Base-by-base conservation (phyloP, 2,329 filamentous ascomycete genomes). In the Penicillium sclerotigenum region DNA sequence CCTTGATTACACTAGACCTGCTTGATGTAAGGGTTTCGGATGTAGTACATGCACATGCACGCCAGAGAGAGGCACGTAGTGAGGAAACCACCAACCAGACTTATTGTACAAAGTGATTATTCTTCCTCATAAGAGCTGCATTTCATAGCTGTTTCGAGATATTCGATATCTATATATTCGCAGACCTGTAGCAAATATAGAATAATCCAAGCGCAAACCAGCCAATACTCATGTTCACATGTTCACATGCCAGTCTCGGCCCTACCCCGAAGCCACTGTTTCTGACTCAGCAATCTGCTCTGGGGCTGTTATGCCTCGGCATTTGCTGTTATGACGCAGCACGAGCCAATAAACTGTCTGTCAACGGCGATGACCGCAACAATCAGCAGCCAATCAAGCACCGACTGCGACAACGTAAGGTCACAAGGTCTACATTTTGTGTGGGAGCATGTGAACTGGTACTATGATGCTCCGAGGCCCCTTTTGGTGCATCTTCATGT, bases 381-480 rank as follows among this genome's bases (percentile, higher is more conserved):
- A 38, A 60, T 58, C 60, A 56, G 45, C 58, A 57, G 50, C 61
- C 61, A 59, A 62, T 59, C 45, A 40, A 57, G 52, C 55, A 37
- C 58, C 57, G 60, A 57, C 40, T 24, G 13, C 26, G 34, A 34
- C 47, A 41, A 36, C 36, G 29, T 50, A 48, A 51, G 57, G 28
- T 42, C 54, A 50, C 29, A 57, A 38, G 31, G 16, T 56, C 28
- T 26, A 7, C 7, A 42, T 20, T 43, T 20, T 43, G 11, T 20
- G 20, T 37, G 13, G 33, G 31, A 43, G 38, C 52, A 56, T 56
- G 53, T 56, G 58, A 58, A 54, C 38, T 52, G 41, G 13, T 47
- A 54, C 16, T 13, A 18, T 26, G 10, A 31, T 43, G 31, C 52
- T 64, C 63, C 63, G 63, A 65, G 63, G 62, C 60, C 55, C 56